phyloP scores from a whole-genome alignment of 2,329 filamentous ascomycete species.

The Xylariaceae sp. region DNA sequence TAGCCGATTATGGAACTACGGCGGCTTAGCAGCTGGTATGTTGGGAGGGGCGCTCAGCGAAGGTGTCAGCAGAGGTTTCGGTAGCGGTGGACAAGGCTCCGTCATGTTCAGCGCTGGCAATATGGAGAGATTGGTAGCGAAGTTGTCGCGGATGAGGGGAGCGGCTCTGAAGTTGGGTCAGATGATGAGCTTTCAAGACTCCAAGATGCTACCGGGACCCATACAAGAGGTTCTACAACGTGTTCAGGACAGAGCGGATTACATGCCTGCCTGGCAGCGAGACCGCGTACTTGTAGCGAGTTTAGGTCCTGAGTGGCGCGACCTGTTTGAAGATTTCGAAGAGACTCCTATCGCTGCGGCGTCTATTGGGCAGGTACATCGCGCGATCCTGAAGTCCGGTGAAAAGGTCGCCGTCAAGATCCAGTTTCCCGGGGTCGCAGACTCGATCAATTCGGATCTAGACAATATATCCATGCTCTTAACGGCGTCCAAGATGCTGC shows the following conservation, averaged over 20 bases:
- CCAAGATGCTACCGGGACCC: conserved; percentile 87
- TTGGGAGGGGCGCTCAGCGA: conserved; percentile 90
- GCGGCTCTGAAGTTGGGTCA: conserved; percentile 97
- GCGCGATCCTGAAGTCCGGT: conserved; percentile 77
- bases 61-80: conserved; percentile 79
- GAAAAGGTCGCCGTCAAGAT: conserved; percentile 91
- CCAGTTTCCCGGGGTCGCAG: conserved; percentile 94
- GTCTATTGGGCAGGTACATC: conserved; percentile 96
- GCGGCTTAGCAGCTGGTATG: conserved; percentile 93
- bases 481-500: conserved; percentile 86
- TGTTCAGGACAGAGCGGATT: conserved; percentile 95
- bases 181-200: conserved; percentile 98
- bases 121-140: conserved; percentile 90
- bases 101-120: conserved; percentile 88
- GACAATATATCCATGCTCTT: conserved; percentile 92
- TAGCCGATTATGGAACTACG: conserved; percentile 92
- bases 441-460: conserved; percentile 95
- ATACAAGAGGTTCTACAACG: conserved; percentile 91
- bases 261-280: conserved; percentile 95
- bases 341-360: conserved; percentile 93
- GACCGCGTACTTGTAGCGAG: conserved; percentile 82
- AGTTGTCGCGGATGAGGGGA: conserved; percentile 93
- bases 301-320: conserved; percentile 83
- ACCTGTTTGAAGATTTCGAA: conserved; percentile 83
- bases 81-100: conserved; percentile 72